A percentile compares a stretch with the other conserved stretches of the same genome.
Evolutionary conservation across 129 eudicot genomes (phyloP).

Genomic region (Helianthus annuus): HanXRQr2.0-SUNRISE NC_035446.2:150976163-150976662

Average conservation of each 20-base stretch:
- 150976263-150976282: conserved; percentile 77
- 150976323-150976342: conserved; percentile 91
- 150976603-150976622: no score
- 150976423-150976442: no score
- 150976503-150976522: no score
- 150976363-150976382: conserved; percentile 89
- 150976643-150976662: no score
- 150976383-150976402: conserved; percentile 76
- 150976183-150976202: conserved; percentile 87
- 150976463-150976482: no score
- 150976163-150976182: conserved; percentile 89
- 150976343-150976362: conserved; percentile 81
- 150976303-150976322: conserved; percentile 77
- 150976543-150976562: no score
- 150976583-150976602: no score
- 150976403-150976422: conserved; percentile 22
- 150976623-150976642: no score
- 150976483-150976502: no score
- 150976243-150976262: conserved; percentile 73
- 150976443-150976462: no score
- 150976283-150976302: conserved; percentile 78
- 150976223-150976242: conserved; percentile 84
- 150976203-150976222: conserved; percentile 80
- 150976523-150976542: no score
- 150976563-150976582: no score